These are phyloP conservation scores for Urtica urens DNA, from an alignment of 306 rosid genomes.

Conservation along the genomic window DNA sequence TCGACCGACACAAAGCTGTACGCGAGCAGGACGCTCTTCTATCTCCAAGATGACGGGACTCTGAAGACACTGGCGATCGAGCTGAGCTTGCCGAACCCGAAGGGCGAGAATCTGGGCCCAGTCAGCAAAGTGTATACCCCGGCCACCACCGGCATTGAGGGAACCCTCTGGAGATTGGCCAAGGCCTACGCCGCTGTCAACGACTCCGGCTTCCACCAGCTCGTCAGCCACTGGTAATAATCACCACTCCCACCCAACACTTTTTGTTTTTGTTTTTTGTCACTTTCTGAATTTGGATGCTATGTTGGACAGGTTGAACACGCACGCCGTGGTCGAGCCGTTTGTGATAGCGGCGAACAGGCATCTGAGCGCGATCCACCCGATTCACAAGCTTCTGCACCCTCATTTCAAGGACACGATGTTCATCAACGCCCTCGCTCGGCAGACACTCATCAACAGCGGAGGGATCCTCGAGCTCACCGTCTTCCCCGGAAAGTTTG, in stretches of 20 bases:
- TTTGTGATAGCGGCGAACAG: constrained; percentile 35
- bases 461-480: constrained; percentile 28
- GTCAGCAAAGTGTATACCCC: constrained; percentile 41
- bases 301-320: constrained; percentile 35
- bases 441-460: constrained; percentile 29
- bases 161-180: constrained; percentile 43
- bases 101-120: constrained; percentile 33
- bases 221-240: constrained; percentile 50
- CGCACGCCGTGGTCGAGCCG: constrained; percentile 64
- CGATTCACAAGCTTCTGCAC: constrained; percentile 24
- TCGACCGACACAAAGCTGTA: constrained; percentile 36
- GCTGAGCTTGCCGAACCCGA: constrained; percentile 36
- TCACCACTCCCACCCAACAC: background rate
- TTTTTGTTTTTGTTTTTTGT: background rate
- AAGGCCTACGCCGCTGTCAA: constrained; percentile 53
- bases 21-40: constrained; percentile 44
- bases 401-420: constrained; percentile 40
- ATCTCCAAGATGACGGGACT: constrained; percentile 45
- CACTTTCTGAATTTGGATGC: background rate
- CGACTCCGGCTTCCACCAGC: constrained; percentile 55
- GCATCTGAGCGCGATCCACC: constrained; percentile 32
- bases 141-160: constrained; percentile 32
- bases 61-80: constrained; percentile 55
- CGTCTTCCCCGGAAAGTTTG: constrained; percentile 24
- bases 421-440: constrained; percentile 31